Base-by-base conservation (phyloP, 78 protist species). In the Dictyostelium intermedium region DNA sequence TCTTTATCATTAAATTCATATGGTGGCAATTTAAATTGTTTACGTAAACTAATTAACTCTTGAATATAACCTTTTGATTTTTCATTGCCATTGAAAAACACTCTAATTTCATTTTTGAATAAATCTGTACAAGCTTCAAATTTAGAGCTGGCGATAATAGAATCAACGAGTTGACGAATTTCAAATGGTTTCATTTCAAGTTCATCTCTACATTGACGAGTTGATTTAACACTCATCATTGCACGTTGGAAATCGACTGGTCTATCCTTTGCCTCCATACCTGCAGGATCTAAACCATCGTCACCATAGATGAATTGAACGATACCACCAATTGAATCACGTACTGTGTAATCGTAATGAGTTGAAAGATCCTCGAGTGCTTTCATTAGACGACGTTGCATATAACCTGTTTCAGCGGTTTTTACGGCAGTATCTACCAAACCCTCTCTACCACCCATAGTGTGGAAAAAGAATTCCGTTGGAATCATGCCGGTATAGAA, bases 321-420 rank as follows among this genome's bases (percentile, higher is more conserved):
- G 47, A 98, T 95, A 14, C 87, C 94, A 39, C 97, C 98, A 50
- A 25, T 41, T 13, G 97, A 56, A 93, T 98, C 98, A 80, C 99
- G 95, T 18, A 99, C 99, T 2, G 99, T 93, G 37, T 56, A 60
- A 85, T 99, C 99, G 95, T 99, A 99, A 34, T 97, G 95, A 6
- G 96, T 84, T 7, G 92, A 80, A 53, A 99, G 97, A 85, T 99
- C 99, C 82, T 99, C 99, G 35, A 99, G 97, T 11, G 99, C 99
- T 89, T 97, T 97, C 96, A 97, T 91, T 23, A 97, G 85, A 41
- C 98, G 97, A 41, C 98, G 96, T 92, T 99, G 99, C 99, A 98
- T 98, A 83, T 99, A 99, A 2, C 99, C 99, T 4, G 99, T 99
- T 84, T 99, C 99, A 35, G 99, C 99, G 1, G 99, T 99, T 95